Base-by-base conservation (phyloP, 139 green algal genomes). In the Chlorella sp. region DNA sequence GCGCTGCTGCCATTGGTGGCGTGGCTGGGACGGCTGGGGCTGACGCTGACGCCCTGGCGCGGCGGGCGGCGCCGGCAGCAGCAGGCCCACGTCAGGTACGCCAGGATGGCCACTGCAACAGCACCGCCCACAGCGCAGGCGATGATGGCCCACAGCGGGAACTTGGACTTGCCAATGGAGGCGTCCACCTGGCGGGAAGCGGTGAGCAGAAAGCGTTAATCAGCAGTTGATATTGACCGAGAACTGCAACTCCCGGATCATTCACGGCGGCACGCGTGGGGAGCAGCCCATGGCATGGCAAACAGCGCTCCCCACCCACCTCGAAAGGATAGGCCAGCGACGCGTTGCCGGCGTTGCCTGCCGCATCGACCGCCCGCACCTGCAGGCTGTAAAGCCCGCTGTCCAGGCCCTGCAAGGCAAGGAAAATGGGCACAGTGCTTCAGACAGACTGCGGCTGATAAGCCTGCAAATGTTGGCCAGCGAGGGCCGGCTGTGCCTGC, bases 291-390 rank as follows among this genome's bases (percentile, higher is more conserved):
- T 40, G 30, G 30, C 28, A 38, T 30, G 28, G 64, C 64, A 38
- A 41, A 7, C 3, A 70, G 30, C 28, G 64, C 64, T 24, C 7
- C 5, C 36, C 5, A 20, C 77, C 3, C 77, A 74, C 60, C 79
- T 84, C 64, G 38, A 91, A 92, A 1, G 87, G 65, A 41, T 83
- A 82, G 17, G 76, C 56, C 28, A 64, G 22, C 19, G 76, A 83
- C 3, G 72, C 51, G 30, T 60, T 79, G 72, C 90, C 84, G 19
- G 76, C 24, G 67, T 93, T 93, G 46, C 90, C 90, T 20, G 89
- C 87, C 9, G 44, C 69, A 58, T 93, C 89, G 2, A 87, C 58
- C 3, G 79, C 89, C n/a, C 79, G 80, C 22, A 78, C 70, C 20
- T 46, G 60, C n/a, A 89, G 77, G n/a, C 56, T 51, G 83, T 91